These are phyloP conservation scores for Pichia deserticola DNA, from an alignment of 805 yeast genomes.

Conservation along the genomic window DNA sequence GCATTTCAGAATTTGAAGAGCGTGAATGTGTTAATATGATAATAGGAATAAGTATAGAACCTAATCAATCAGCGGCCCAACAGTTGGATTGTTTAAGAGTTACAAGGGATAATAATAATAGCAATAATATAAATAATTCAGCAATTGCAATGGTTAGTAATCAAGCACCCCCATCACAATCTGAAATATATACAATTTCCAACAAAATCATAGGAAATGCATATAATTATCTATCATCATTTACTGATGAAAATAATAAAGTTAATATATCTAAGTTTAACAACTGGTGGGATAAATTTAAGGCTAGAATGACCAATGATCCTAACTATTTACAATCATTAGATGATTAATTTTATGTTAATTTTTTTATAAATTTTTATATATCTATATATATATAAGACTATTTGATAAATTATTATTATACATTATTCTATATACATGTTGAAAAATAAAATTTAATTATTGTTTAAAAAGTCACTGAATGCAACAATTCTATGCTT, in stretches of 20 bases:
- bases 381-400: conserved; percentile 16
- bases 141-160: no score
- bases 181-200: conserved; percentile 52
- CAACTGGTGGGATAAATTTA: conserved; percentile 94
- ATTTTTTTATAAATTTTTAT: no score
- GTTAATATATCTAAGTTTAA: conserved; percentile 86
- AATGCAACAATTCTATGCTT: conserved; percentile 20
- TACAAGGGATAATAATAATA: conserved; percentile 12
- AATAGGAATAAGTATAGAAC: conserved; percentile 90
- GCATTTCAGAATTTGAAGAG: conserved; percentile 14
- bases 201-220: conserved; percentile 88
- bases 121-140: no score
- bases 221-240: conserved; percentile 84
- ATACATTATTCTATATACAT: no score
- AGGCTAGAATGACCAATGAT: conserved; percentile 63
- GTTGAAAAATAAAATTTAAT: background rate
- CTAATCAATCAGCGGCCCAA: conserved; percentile 55
- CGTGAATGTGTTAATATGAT: conserved; percentile 17
- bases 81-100: conserved; percentile 35
- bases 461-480: background rate
- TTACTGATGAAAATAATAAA: conserved; percentile 68
- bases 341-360: conserved; percentile 10
- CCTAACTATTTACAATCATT: conserved; percentile 65
- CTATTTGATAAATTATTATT: background rate
- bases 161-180: conserved; percentile 5